Conservation (phyloP, 2,329 filamentous ascomycete species). For the Teratosphaeria pseudoeucalypti region DNA sequence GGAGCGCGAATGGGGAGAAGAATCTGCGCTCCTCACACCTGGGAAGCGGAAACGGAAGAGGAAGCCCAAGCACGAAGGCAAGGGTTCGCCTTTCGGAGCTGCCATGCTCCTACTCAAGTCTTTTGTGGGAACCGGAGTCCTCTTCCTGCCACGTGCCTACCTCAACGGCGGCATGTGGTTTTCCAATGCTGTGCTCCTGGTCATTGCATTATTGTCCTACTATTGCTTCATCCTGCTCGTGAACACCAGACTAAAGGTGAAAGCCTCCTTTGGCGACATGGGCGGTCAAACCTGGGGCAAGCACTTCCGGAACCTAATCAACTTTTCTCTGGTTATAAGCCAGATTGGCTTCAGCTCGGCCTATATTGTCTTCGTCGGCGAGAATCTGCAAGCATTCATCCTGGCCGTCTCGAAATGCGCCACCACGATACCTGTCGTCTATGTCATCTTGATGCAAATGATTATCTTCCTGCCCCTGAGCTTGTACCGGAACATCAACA, state of each 20-base stretch:
- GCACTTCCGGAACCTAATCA: slow-evolving; percentile 79
- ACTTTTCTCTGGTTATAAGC: slow-evolving; percentile 85
- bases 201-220: slow-evolving; percentile 78
- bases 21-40: slow-evolving; percentile 66
- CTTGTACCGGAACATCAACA: slow-evolving; percentile 89
- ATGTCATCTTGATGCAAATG: slow-evolving; percentile 89
- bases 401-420: slow-evolving; percentile 82
- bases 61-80: slow-evolving; percentile 65
- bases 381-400: slow-evolving; percentile 92
- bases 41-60: slow-evolving; percentile 62
- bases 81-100: slow-evolving; percentile 68
- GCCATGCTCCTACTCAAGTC: slow-evolving; percentile 85
- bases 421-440: slow-evolving; percentile 74
- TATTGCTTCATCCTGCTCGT: slow-evolving; percentile 96
- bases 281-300: slow-evolving; percentile 84
- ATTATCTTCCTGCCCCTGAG: slow-evolving; percentile 90
- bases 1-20: slow-evolving; percentile 72
- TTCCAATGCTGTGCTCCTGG: slow-evolving; percentile 80
- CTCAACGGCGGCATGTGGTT: slow-evolving; percentile 97
- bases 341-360: slow-evolving; percentile 92
- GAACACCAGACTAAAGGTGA: slow-evolving; percentile 70
- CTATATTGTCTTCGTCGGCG: slow-evolving; percentile 93
- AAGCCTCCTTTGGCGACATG: slow-evolving; percentile 96
- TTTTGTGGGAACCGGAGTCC: slow-evolving; percentile 90
- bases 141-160: slow-evolving; percentile 87